Evolutionary conservation across 2,329 filamentous ascomycete genomes (phyloP).

Genomic region (Fusarium sp.): DNA sequence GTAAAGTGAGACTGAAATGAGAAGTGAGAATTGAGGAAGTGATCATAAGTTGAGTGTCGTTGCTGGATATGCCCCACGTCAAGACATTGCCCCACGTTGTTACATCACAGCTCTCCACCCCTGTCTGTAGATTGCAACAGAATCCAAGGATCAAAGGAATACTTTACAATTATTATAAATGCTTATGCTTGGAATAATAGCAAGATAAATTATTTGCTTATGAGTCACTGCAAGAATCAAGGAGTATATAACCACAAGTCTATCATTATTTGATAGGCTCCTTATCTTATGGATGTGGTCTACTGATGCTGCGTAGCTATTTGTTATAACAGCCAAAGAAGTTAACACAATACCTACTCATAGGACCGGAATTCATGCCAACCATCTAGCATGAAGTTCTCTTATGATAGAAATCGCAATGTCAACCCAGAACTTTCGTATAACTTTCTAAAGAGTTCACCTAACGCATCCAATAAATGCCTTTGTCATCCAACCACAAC

Average conservation of each 20-base stretch:
- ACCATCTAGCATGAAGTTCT: no score
- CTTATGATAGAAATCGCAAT: background rate
- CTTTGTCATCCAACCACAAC: slow-evolving; percentile 12
- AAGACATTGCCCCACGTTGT: slow-evolving; percentile 37
- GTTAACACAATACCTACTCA: background rate
- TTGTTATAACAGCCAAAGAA: background rate
- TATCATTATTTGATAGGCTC: no score
- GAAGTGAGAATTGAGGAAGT: background rate
- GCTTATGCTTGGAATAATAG: no score
- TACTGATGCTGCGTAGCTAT: background rate
- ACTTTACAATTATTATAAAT: background rate
- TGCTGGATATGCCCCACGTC: slow-evolving; percentile 36
- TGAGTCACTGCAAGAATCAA: no score
- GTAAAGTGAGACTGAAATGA: background rate
- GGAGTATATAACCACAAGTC: no score
- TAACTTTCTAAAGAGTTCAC: background rate
- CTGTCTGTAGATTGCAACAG: background rate
- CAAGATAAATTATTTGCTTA: no score
- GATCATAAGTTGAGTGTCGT: slow-evolving; percentile 6
- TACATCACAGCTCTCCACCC: slow-evolving; percentile 41
- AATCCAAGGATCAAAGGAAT: background rate
- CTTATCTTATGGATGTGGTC: no score
- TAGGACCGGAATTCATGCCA: background rate
- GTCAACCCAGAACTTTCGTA: no score
- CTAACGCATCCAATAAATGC: background rate